Evolutionary conservation across 441 rosid genomes (phyloP).

Genomic region (Capsella rubella): DNA sequence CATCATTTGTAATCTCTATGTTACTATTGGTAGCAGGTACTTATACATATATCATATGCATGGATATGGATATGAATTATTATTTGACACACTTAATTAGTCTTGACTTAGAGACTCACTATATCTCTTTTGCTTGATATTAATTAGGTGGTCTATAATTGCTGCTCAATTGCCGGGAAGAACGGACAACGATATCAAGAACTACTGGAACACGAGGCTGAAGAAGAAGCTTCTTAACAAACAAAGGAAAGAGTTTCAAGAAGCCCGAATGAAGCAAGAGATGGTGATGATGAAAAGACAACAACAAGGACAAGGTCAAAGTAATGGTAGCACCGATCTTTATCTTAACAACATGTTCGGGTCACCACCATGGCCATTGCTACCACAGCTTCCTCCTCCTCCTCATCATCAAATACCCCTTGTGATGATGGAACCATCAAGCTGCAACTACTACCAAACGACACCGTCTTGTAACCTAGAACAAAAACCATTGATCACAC

Average conservation of each 20-base stretch:
- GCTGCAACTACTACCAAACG: slow-evolving; percentile 51
- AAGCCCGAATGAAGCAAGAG: slow-evolving; percentile 58
- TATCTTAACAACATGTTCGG: slow-evolving; percentile 47
- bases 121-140: slow-evolving; percentile 2
- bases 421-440: slow-evolving; percentile 40
- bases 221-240: slow-evolving; percentile 73
- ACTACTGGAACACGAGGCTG: slow-evolving; percentile 78
- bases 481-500: slow-evolving; percentile 40
- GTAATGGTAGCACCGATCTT: slow-evolving; percentile 45
- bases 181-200: slow-evolving; percentile 77
- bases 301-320: slow-evolving; percentile 40
- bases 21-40: slow-evolving; percentile 94
- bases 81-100: not conserved
- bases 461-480: slow-evolving; percentile 35
- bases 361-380: slow-evolving; percentile 43
- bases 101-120: slow-evolving; percentile 13
- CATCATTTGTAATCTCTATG: slow-evolving; percentile 89
- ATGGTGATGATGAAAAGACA: slow-evolving; percentile 49
- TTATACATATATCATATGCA: slow-evolving; percentile 17
- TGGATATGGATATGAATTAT: slow-evolving; percentile 7
- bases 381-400: slow-evolving; percentile 47
- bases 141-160: slow-evolving; percentile 78
- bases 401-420: slow-evolving; percentile 42
- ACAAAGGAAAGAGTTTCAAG: slow-evolving; percentile 68
- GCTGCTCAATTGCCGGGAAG: slow-evolving; percentile 76